Percentiles rank a stretch among this genome's conserved stretches.
Conservation (phyloP, 2,329 filamentous ascomycete species). For the Fonsecaea multimorphosa region DNA sequence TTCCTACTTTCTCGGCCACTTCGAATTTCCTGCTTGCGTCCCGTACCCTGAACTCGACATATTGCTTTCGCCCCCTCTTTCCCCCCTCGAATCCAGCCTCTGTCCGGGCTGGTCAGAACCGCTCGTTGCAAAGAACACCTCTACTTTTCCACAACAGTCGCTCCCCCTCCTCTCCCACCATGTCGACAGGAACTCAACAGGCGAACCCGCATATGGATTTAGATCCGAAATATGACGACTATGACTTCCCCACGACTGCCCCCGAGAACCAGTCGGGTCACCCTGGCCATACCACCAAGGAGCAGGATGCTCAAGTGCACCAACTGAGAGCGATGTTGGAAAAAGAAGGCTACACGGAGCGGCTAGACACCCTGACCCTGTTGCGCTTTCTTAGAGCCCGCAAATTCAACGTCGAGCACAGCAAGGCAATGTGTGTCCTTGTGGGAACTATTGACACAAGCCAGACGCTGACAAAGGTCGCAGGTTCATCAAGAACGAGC, state of each 20-base stretch:
- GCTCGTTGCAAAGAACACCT: constrained; percentile 12
- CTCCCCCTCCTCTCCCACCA: constrained; percentile 23
- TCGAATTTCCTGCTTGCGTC: not conserved
- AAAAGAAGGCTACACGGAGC: constrained; percentile 77
- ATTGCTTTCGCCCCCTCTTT: not conserved
- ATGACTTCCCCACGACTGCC: constrained; percentile 85
- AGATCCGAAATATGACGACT: constrained; percentile 93
- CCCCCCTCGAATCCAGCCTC: not conserved
- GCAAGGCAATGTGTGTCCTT: constrained; percentile 81
- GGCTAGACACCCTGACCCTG: constrained; percentile 91
- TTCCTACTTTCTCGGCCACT: constrained; percentile 1
- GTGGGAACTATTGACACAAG: not conserved
- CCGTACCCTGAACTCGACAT: not conserved
- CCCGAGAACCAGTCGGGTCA: constrained; percentile 75
- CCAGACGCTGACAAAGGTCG: constrained; percentile 11
- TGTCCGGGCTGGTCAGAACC: not conserved
- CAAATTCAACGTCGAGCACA: constrained; percentile 85
- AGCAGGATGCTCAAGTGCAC: constrained; percentile 87
- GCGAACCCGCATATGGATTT: constrained; percentile 56
- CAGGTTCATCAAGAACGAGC: constrained; percentile 90
- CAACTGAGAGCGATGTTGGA: constrained; percentile 88
- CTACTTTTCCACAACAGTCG: not conserved
- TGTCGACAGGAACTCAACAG: constrained; percentile 32
- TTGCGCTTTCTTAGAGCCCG: constrained; percentile 90
- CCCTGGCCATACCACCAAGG: constrained; percentile 81